Conservation (phyloP, 805 yeast genomes). For the Saturnispora saitoi region DNA sequence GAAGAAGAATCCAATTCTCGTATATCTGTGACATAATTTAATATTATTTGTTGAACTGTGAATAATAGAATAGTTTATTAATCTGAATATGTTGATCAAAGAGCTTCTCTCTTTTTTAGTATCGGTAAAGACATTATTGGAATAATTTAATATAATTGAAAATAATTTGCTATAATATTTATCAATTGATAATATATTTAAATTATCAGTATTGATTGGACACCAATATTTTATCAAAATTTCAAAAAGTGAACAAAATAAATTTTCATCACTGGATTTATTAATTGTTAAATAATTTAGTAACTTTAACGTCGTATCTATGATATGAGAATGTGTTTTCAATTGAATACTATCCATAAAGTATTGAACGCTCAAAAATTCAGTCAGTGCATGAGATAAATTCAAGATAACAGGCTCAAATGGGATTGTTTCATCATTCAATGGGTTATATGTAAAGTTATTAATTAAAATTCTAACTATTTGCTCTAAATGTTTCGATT, state of each 20-base stretch:
- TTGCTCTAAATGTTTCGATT: slow-evolving; percentile 23
- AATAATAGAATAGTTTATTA: slow-evolving; percentile 39
- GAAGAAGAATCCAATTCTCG: slow-evolving; percentile 32
- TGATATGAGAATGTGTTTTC: slow-evolving; percentile 14
- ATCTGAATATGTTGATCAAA: slow-evolving; percentile 29
- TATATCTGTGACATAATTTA: slow-evolving; percentile 30
- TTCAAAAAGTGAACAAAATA: slow-evolving; percentile 17
- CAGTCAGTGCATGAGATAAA: slow-evolving; percentile 22
- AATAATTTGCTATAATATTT: slow-evolving; percentile 10
- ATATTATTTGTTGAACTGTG: slow-evolving; percentile 35
- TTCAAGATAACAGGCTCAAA: slow-evolving; percentile 28
- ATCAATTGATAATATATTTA: not conserved
- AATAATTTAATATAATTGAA: slow-evolving; percentile 13
- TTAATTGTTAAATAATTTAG: slow-evolving; percentile 10
- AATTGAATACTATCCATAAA: slow-evolving; percentile 22
- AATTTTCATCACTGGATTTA: slow-evolving; percentile 15
- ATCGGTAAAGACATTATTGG: slow-evolving; percentile 11
- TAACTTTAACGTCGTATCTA: slow-evolving; percentile 13
- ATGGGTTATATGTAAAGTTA: slow-evolving; percentile 14
- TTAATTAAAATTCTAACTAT: slow-evolving; percentile 16
- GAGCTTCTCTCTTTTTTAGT: slow-evolving; percentile 21
- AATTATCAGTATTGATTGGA: slow-evolving; percentile 15
- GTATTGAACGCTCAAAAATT: slow-evolving; percentile 18
- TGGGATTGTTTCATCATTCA: slow-evolving; percentile 1
- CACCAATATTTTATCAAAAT: slow-evolving; percentile 15